phyloP scores from a whole-genome alignment of 352 stramenopile genomes.

The Pythium myriotylum region DNA sequence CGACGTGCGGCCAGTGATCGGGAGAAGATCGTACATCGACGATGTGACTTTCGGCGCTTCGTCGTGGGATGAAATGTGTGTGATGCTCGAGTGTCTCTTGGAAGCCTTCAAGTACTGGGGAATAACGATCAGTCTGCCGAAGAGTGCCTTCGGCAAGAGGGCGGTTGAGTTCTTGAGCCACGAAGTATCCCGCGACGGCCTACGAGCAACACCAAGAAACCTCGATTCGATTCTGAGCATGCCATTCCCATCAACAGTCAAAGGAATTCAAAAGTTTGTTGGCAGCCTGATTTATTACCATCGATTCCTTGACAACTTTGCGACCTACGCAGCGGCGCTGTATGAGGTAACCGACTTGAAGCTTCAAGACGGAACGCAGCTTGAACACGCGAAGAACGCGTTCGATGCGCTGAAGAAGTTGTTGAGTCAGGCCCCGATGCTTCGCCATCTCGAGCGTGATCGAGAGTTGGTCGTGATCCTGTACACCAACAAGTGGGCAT shows the following conservation, averaged over 20 bases:
- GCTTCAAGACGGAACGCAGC: neutral
- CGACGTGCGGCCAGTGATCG: neutral
- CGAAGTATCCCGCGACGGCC: too few species aligned
- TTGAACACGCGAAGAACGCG: constrained; percentile 1
- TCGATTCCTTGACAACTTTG: too few species aligned
- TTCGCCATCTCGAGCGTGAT: constrained; percentile 2
- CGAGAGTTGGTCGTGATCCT: constrained; percentile 8
- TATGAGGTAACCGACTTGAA: constrained; percentile 20
- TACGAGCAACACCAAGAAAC: neutral
- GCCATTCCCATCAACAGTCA: neutral
- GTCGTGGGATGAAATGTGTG: constrained; percentile 16
- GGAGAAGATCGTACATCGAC: constrained; percentile 29
- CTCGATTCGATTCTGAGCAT: constrained; percentile 3
- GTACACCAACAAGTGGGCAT: constrained; percentile 21
- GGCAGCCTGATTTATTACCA: too few species aligned
- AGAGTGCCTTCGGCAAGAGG: too few species aligned
- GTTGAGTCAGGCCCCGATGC: constrained; percentile 2
- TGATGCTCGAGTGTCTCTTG: too few species aligned
- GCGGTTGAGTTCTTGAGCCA: too few species aligned
- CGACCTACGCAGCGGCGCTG: too few species aligned
- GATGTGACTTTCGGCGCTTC: constrained; percentile 16
- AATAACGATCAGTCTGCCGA: too few species aligned
- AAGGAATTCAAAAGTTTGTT: neutral
- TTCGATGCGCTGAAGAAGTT: constrained; percentile 14
- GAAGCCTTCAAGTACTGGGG: constrained; percentile 11